Conservation (phyloP, 139 green algal species). For the Monoraphidium neglectum region DNA sequence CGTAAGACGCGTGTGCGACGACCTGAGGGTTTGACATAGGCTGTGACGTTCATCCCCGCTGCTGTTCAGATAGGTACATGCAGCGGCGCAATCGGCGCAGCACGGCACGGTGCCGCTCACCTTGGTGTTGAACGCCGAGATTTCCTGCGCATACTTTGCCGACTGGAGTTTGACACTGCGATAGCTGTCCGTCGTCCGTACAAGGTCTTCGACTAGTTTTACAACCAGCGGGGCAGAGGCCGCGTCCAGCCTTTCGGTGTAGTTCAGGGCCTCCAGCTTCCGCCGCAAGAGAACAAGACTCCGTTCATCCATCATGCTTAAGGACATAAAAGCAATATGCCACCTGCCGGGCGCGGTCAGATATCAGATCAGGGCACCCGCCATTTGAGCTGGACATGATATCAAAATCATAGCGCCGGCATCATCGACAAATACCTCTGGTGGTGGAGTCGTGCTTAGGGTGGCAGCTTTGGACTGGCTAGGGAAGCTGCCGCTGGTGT, state of each 20-base stretch:
- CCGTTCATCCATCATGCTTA: conserved; percentile 36
- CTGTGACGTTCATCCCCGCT: not conserved
- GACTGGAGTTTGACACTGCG: conserved; percentile 55
- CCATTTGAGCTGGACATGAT: too few species aligned
- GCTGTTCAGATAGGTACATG: not conserved
- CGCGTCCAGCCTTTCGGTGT: conserved; percentile 49
- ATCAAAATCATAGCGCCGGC: too few species aligned
- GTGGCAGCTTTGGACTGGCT: too few species aligned
- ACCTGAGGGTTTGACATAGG: too few species aligned
- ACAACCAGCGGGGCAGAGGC: conserved; percentile 48
- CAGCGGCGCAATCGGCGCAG: not conserved
- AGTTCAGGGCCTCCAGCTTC: conserved; percentile 65
- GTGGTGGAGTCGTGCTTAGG: too few species aligned
- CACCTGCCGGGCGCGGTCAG: too few species aligned
- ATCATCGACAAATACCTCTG: too few species aligned
- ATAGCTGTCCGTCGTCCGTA: conserved; percentile 70
- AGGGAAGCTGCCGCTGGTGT: too few species aligned
- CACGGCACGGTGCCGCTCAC: conserved; percentile 13
- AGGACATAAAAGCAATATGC: too few species aligned
- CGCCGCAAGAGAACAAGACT: conserved; percentile 35
- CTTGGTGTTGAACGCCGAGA: conserved; percentile 50
- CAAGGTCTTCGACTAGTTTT: conserved; percentile 64
- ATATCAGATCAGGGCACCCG: too few species aligned
- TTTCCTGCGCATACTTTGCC: conserved; percentile 54
- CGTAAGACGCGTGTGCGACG: too few species aligned